phyloP scores from a whole-genome alignment of 1,139 yeast genomes.

The Debaryomyces robertsiae region DNA sequence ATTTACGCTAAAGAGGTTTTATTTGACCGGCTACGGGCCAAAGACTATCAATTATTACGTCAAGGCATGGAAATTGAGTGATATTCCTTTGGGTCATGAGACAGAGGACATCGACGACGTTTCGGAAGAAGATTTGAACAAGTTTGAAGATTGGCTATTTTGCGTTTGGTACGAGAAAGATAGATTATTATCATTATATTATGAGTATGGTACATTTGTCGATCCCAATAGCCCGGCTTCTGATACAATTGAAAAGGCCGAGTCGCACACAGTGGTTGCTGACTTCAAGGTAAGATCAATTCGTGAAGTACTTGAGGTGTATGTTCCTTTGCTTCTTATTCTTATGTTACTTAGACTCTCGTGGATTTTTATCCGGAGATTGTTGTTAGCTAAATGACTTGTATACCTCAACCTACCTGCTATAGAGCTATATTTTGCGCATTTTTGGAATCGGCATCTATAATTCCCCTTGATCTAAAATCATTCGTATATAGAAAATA shows the following conservation, averaged over 20 bases:
- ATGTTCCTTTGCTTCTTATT: slow-evolving; percentile 18
- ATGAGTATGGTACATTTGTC: slow-evolving; percentile 57
- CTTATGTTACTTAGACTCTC: slow-evolving; percentile 17
- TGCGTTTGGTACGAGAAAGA: slow-evolving; percentile 83
- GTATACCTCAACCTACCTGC: too few relatives aligned
- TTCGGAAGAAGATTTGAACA: slow-evolving; percentile 38
- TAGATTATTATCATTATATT: slow-evolving; percentile 59
- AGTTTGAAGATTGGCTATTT: slow-evolving; percentile 76
- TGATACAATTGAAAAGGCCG: slow-evolving; percentile 14
- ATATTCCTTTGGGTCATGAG: slow-evolving; percentile 67
- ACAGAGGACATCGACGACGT: slow-evolving; percentile 48
- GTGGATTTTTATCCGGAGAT: slow-evolving; percentile 9
- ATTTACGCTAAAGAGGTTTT: slow-evolving; percentile 66
- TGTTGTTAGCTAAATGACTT: background rate
- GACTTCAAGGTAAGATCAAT: slow-evolving; percentile 29
- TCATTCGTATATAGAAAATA: too few relatives aligned
- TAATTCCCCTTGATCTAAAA: too few relatives aligned
- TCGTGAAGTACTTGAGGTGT: slow-evolving; percentile 26
- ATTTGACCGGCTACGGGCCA: slow-evolving; percentile 74
- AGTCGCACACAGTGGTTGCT: slow-evolving; percentile 28
- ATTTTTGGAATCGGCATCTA: background rate
- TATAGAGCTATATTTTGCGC: background rate
- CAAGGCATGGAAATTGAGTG: slow-evolving; percentile 55
- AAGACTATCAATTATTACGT: slow-evolving; percentile 62
- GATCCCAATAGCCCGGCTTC: slow-evolving; percentile 21